Evolutionary conservation across 1,139 yeast species (phyloP).

Genomic region (Suhomyces bribrorum): DNA sequence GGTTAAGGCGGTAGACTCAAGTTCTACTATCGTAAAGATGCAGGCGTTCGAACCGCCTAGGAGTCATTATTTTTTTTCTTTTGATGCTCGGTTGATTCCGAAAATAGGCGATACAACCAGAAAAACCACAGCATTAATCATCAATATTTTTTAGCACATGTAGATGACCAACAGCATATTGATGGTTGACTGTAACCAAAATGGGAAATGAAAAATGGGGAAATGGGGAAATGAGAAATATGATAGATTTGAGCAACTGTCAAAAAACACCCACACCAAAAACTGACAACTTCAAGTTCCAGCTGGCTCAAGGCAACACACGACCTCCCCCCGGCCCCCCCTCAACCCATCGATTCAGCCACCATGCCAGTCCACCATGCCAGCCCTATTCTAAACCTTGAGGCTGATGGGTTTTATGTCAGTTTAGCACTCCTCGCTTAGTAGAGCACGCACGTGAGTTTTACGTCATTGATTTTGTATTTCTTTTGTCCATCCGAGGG

Average conservation of each 20-base stretch:
- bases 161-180: background rate
- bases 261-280: too few species aligned
- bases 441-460: conserved; percentile 4
- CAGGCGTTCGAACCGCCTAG: conserved; percentile 14
- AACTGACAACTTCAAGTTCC: too few species aligned
- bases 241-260: too few species aligned
- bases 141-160: background rate
- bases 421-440: too few species aligned
- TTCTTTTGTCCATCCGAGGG: conserved; percentile 7
- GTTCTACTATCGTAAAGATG: conserved; percentile 14
- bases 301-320: too few species aligned
- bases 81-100: background rate
- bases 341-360: too few species aligned
- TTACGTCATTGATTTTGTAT: conserved; percentile 5
- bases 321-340: too few species aligned
- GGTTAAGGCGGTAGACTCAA: conserved; percentile 15
- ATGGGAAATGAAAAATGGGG: too few species aligned
- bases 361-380: too few species aligned
- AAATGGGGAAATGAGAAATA: too few species aligned
- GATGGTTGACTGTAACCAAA: background rate
- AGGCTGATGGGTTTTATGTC: too few species aligned
- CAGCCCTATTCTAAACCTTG: too few species aligned
- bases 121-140: background rate
- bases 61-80: conserved; percentile 8
- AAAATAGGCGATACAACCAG: background rate